Evolutionary conservation across 1,284 basidiomycete genomes (phyloP).

Genomic region (Cryptococcus sp.): DNA sequence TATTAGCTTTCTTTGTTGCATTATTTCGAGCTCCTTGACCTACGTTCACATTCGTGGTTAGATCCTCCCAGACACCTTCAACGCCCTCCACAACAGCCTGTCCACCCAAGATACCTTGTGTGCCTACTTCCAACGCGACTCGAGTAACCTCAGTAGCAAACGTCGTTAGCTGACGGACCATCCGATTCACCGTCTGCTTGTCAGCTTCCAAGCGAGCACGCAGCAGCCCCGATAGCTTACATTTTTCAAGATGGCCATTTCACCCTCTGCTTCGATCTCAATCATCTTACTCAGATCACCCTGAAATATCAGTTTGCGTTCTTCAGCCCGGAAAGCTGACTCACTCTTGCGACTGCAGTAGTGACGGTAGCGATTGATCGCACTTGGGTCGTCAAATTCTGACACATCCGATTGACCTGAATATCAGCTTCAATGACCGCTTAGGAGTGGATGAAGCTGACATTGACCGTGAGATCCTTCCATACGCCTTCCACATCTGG

Average conservation of each 20-base stretch:
- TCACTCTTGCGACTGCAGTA: slow-evolving; percentile 70
- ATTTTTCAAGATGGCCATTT: slow-evolving; percentile 77
- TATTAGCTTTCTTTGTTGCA: slow-evolving; percentile 3
- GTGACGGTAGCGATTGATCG: slow-evolving; percentile 87
- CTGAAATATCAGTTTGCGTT: slow-evolving; percentile 6
- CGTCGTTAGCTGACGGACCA: slow-evolving; percentile 83
- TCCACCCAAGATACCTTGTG: slow-evolving; percentile 86
- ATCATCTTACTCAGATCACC: slow-evolving; percentile 55
- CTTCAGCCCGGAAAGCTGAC: slow-evolving; percentile 14
- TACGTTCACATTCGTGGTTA: slow-evolving; percentile 83
- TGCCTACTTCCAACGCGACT: slow-evolving; percentile 87
- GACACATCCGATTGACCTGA: slow-evolving; percentile 89
- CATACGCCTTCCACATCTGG: slow-evolving; percentile 94
- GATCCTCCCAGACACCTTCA: slow-evolving; percentile 89
- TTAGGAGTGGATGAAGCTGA: slow-evolving; percentile 46
- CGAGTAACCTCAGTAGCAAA: slow-evolving; percentile 94
- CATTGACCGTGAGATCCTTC: slow-evolving; percentile 85
- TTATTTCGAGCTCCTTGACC: slow-evolving; percentile 24
- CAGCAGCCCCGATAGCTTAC: slow-evolving; percentile 32
- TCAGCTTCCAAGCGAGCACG: not conserved
- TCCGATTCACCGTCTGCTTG: slow-evolving; percentile 53
- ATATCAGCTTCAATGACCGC: slow-evolving; percentile 14
- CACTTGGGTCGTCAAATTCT: slow-evolving; percentile 89
- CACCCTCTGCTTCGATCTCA: slow-evolving; percentile 76
- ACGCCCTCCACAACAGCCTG: slow-evolving; percentile 89